Evolutionary conservation across 106 monocot species (phyloP), one percentile per base, ranked within the genome.

Genomic region (Iris macrosiphon): DNA sequence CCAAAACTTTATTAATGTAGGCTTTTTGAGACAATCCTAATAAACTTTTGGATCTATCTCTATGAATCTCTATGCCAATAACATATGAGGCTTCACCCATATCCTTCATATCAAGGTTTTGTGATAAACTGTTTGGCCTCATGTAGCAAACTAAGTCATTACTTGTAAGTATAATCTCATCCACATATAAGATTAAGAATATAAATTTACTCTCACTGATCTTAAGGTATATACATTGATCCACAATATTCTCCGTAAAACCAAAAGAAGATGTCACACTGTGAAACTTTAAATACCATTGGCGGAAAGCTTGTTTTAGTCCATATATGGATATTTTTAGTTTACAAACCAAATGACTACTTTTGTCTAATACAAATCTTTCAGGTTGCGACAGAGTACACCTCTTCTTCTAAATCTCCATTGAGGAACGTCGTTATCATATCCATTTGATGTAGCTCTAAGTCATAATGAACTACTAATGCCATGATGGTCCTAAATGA

Each of bases 361-460:
- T 39, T 38, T 1, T 31, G 17, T 16, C 16, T 18, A 17, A 14
- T 55, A 19, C 2, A 35, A 15, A 17, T 33, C 31, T 17, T 30
- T 52, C 28, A 27, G 57, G 15, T 39, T 39, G 38, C 12, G 17
- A 21, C 57, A 38, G n/a, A 39, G 20, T 49, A 49, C 4, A 53
- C 13, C 14, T 39, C n/a, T 44, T 17, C 17, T 18, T 20, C 30
- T 5, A 3, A 20, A 59, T 41, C 42, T 11, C 26, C 14, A 26
- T 59, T 59, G 2, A 59, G n/a, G 25, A 59, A 42, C 15, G 59
- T 3, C 16, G 23, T 42, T 43, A 21, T 59, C 38, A 59, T 25
- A 43, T 43, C 27, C 41, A 59, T 59, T 43, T 59, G 59, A 42
- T 59, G 59, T 2, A 57, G 9, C 19, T 57, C 57, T 16, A 57